A percentile compares a stretch with the other conserved stretches of the same genome.
Conservation (phyloP, 1,284 basidiomycete genomes). For the Papiliotrema nemorosa region DNA sequence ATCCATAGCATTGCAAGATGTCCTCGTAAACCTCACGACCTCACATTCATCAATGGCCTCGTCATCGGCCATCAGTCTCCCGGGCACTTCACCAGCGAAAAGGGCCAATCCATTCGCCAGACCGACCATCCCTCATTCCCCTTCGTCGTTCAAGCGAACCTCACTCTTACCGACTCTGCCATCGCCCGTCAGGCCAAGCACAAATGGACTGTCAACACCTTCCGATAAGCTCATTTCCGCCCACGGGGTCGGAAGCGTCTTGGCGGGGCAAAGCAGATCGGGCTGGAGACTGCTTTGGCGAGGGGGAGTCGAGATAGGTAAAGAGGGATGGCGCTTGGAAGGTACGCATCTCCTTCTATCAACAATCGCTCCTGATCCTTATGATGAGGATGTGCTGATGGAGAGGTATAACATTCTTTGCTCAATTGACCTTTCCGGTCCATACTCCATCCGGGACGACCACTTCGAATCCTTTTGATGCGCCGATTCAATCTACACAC, state of each 20-base stretch:
- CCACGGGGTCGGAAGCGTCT: neutral
- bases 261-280: constrained; percentile 7
- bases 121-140: constrained; percentile 11
- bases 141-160: constrained; percentile 24
- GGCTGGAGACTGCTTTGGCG: constrained; percentile 47
- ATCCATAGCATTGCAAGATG: no score
- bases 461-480: constrained; percentile 25
- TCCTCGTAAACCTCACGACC: no score
- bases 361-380: neutral
- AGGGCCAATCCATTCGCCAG: constrained; percentile 20
- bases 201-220: constrained; percentile 6
- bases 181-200: neutral
- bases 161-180: constrained; percentile 15
- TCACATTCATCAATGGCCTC: no score
- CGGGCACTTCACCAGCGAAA: neutral
- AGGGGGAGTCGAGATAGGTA: constrained; percentile 46
- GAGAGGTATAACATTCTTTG: constrained; percentile 44
- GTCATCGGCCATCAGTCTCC: neutral
- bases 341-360: constrained; percentile 30
- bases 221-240: constrained; percentile 1
- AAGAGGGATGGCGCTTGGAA: constrained; percentile 44
- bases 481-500: constrained; percentile 6
- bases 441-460: constrained; percentile 16
- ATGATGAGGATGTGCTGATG: neutral
- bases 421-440: constrained; percentile 28